These are phyloP conservation scores for Saccharomycopsis vini DNA, from an alignment of 805 yeast genomes.

Conservation along the genomic window DNA sequence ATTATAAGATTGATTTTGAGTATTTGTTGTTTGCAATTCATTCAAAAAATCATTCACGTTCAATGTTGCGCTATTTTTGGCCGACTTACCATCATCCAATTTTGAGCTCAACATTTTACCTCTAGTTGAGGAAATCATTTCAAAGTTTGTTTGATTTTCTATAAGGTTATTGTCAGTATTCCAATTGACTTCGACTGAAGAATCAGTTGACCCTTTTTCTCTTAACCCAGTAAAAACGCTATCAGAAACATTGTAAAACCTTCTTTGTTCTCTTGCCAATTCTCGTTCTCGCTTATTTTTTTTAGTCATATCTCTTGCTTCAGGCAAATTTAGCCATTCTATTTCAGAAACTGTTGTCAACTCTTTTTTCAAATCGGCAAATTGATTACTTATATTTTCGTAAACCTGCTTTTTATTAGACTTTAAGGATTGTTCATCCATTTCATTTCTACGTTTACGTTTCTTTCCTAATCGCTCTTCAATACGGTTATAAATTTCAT, in stretches of 20 bases:
- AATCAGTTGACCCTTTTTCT: conserved; percentile 24
- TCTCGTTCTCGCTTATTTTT: conserved; percentile 64
- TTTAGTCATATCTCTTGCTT: conserved; percentile 79
- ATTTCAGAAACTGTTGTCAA: conserved; percentile 50
- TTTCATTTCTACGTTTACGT: conserved; percentile 22
- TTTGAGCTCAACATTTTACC: conserved; percentile 49
- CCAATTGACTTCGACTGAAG: conserved; percentile 22
- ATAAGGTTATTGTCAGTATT: conserved; percentile 15
- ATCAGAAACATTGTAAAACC: conserved; percentile 83
- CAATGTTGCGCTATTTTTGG: too few species aligned
- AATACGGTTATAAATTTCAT: conserved; percentile 52
- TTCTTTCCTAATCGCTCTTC: conserved; percentile 42
- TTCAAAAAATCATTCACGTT: too few species aligned
- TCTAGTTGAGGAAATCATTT: conserved; percentile 53
- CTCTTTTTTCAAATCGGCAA: conserved; percentile 59
- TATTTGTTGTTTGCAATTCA: conserved; percentile 32
- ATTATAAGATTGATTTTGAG: conserved; percentile 33
- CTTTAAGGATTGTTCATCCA: conserved; percentile 17
- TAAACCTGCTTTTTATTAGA: conserved; percentile 18
- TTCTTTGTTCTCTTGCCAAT: conserved; percentile 49
- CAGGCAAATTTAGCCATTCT: conserved; percentile 81
- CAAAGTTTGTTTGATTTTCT: conserved; percentile 33
- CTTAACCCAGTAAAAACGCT: conserved; percentile 37
- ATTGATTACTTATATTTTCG: conserved; percentile 38
- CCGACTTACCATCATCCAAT: conserved; percentile 33